Evolutionary conservation across 169 alveolate species (phyloP).

Genomic region (Plasmodium blacklocki): DNA sequence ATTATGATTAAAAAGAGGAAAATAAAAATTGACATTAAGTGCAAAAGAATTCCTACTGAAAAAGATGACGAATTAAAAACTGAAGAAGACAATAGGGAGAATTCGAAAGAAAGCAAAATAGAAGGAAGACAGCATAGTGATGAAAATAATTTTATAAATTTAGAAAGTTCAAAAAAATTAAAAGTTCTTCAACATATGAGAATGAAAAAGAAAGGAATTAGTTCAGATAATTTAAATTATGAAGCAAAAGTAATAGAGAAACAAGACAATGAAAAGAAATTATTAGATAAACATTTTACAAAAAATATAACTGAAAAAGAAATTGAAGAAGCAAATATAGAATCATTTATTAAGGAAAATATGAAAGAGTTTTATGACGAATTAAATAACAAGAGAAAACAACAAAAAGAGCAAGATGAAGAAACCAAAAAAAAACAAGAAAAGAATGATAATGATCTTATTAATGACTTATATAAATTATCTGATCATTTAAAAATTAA

Average conservation of each 20-base stretch:
- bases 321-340: constrained; percentile 71
- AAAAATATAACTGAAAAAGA: constrained; percentile 69
- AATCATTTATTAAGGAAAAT: constrained; percentile 50
- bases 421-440: neutral
- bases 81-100: neutral
- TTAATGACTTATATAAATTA: constrained; percentile 45
- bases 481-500: constrained; percentile 62
- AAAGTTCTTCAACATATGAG: constrained; percentile 54
- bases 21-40: constrained; percentile 5
- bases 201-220: constrained; percentile 69
- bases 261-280: constrained; percentile 37
- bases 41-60: constrained; percentile 37
- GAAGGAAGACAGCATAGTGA: neutral
- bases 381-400: neutral
- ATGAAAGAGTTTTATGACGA: constrained; percentile 60
- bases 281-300: constrained; percentile 63
- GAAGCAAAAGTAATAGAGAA: constrained; percentile 35
- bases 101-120: constrained; percentile 11
- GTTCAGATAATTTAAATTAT: constrained; percentile 28
- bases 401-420: neutral
- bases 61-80: constrained; percentile 43
- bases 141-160: constrained; percentile 8
- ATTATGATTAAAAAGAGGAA: constrained; percentile 62
- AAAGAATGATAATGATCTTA: neutral
- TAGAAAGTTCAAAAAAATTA: constrained; percentile 51